These are phyloP conservation scores for Tardiomyces digboiensis DNA, from an alignment of 1,139 yeast species.

Conservation along the genomic window DNA sequence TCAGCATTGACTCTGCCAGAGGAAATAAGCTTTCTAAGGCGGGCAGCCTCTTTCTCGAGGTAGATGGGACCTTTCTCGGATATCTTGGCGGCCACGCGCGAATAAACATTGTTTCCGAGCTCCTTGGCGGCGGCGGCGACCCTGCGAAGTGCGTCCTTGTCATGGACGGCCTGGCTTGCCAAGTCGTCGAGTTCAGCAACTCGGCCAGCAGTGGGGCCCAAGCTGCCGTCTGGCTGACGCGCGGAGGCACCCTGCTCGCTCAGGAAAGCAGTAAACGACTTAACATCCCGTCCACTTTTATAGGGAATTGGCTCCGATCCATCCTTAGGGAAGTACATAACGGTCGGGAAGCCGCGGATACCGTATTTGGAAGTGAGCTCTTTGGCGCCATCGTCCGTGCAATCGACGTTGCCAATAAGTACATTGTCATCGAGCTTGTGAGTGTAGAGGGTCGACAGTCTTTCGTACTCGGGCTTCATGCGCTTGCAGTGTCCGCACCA, in stretches of 20 bases:
- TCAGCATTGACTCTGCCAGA: slow-evolving; percentile 27
- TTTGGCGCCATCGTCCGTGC: slow-evolving; percentile 36
- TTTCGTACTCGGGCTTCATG: slow-evolving; percentile 52
- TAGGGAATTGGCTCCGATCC: neutral
- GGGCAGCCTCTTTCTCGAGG: slow-evolving; percentile 39
- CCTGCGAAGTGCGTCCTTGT: slow-evolving; percentile 16
- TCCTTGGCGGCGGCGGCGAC: slow-evolving; percentile 15
- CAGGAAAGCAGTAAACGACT: slow-evolving; percentile 32
- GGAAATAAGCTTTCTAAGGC: slow-evolving; percentile 40
- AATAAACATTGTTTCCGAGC: slow-evolving; percentile 35
- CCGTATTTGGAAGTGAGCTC: slow-evolving; percentile 34
- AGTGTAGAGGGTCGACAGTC: slow-evolving; percentile 40
- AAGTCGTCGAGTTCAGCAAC: slow-evolving; percentile 34
- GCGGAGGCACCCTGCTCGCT: slow-evolving; percentile 43
- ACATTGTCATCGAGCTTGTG: slow-evolving; percentile 32
- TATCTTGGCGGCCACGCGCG: slow-evolving; percentile 40
- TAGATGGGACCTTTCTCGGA: slow-evolving; percentile 39
- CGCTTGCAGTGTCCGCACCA: slow-evolving; percentile 75
- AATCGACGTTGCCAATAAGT: slow-evolving; percentile 38
- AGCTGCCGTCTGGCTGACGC: slow-evolving; percentile 45
- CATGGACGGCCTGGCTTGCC: slow-evolving; percentile 7
- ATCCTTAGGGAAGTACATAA: slow-evolving; percentile 33
- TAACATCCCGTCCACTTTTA: neutral
- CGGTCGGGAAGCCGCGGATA: slow-evolving; percentile 40
- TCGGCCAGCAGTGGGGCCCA: slow-evolving; percentile 47